Evolutionary conservation across 768 basidiomycete genomes (phyloP).

Genomic region (Pleurotus tuber-regium): DNA sequence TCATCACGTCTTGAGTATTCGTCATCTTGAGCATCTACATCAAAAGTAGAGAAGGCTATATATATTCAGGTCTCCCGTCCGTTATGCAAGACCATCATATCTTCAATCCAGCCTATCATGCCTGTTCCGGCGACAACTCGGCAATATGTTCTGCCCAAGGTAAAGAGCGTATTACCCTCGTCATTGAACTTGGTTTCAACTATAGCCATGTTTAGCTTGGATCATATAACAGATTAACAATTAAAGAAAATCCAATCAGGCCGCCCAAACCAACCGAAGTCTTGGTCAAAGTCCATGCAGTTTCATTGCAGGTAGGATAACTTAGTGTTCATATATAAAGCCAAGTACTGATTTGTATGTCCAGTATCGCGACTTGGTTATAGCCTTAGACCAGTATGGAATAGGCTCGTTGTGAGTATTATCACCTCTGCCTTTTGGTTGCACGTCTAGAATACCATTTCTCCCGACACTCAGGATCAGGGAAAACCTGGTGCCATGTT

Average conservation of each 20-base stretch:
- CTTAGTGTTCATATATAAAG: background rate
- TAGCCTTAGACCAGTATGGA: constrained; percentile 39
- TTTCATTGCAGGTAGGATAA: constrained; percentile 46
- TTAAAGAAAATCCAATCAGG: constrained; percentile 23
- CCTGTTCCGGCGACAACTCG: constrained; percentile 10
- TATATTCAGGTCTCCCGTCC: no score
- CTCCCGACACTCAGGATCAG: constrained; percentile 6
- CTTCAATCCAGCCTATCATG: no score
- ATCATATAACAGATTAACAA: constrained; percentile 22
- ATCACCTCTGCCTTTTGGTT: background rate
- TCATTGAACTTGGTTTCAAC: background rate
- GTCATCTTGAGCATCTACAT: no score
- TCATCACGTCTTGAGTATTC: no score
- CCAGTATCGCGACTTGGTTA: constrained; percentile 49
- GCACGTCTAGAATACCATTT: background rate
- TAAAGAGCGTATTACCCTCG: background rate
- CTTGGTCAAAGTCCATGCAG: constrained; percentile 53
- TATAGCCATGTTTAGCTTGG: constrained; percentile 14
- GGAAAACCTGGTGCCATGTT: constrained; percentile 32
- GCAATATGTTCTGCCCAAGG: constrained; percentile 19
- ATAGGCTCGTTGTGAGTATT: constrained; percentile 21
- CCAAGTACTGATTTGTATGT: no score
- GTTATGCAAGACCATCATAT: no score
- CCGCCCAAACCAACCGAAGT: constrained; percentile 45
- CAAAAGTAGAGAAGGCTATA: no score